These are phyloP conservation scores for Trametes sanguinea DNA, from an alignment of 768 basidiomycete species.

Conservation along the genomic window DNA sequence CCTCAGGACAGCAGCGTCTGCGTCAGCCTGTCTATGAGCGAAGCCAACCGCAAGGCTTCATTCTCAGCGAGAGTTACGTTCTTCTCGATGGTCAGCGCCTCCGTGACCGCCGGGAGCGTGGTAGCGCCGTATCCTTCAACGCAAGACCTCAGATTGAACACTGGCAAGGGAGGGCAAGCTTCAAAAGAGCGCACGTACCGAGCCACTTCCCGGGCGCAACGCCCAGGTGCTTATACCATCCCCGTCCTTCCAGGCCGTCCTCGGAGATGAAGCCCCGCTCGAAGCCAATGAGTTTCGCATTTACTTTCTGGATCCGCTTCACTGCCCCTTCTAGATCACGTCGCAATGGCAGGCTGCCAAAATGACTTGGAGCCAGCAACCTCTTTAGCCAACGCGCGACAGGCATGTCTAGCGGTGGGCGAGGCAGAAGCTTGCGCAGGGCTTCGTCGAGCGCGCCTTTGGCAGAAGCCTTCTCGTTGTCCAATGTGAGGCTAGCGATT, in stretches of 20 bases:
- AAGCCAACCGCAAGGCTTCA: conserved; percentile 61
- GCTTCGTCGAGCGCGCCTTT: conserved; percentile 30
- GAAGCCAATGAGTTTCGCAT: conserved; percentile 68
- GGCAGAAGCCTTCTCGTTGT: conserved; percentile 30
- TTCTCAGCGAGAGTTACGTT: conserved; percentile 59
- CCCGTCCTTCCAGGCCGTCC: conserved; percentile 72
- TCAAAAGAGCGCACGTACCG: conserved; percentile 40
- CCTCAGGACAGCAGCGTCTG: neutral
- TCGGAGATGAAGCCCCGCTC: conserved; percentile 82
- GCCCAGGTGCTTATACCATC: conserved; percentile 85
- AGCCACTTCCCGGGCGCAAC: conserved; percentile 88
- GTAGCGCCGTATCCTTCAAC: conserved; percentile 78
- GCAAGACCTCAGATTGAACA: conserved; percentile 1
- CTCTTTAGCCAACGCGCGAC: too few species aligned
- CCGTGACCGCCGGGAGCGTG: conserved; percentile 77
- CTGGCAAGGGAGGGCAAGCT: conserved; percentile 12
- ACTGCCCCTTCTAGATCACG: conserved; percentile 40
- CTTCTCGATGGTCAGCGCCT: conserved; percentile 70
- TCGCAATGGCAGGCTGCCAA: too few species aligned
- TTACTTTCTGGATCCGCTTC: conserved; percentile 57
- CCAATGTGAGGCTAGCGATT: conserved; percentile 26
- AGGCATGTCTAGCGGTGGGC: too few species aligned
- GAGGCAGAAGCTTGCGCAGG: conserved; percentile 26
- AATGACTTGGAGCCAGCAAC: too few species aligned
- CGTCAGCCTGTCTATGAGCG: conserved; percentile 45